Evolutionary conservation across 192 early-diverging fungal species (phyloP), one percentile per base, ranked within the genome.

Genomic region (Umbelopsis ramanniana): DNA sequence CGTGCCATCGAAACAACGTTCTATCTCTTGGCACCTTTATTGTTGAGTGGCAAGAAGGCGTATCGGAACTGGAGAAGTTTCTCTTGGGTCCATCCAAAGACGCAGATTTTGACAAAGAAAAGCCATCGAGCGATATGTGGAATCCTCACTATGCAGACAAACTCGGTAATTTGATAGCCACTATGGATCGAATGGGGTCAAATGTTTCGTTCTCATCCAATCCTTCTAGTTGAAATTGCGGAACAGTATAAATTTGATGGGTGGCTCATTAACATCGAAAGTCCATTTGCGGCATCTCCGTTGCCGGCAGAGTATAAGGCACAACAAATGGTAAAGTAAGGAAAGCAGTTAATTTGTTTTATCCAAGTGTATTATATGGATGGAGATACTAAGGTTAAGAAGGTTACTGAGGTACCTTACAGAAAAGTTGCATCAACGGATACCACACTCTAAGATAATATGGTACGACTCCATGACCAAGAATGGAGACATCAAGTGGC

Each of bases 211-310:
- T n/a, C n/a, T 50, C 53, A 37, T 67, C 15, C 43, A 12, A 37
- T 66, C 6, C 35, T 22, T 22, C 21, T 26, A 79, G 87, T 91
- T 5, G 81, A 81, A 11, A 54, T 92, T 38, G 87, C 90, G 8
- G 68, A 78, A 10, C 84, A 88, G 72, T 92, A 89, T 73, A 71
- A 75, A 46, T 92, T 92, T 82, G 90, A 92, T 76, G 90, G 90
- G 1, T 89, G 84, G 81, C 79, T 92, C 24, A 80, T 92, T 54
- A 92, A 92, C 67, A 86, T 92, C 50, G 90, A 92, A 78, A 76
- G 79, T 23, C 78, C 71, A 33, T 76, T 86, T 23, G 48, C 73
- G 29, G 74, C 75, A 17, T 72, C 79, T 72, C 57, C 74, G 1
- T 6, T 52, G 17, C 79, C 48, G 15, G 46, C 52, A 23, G 66